Evolutionary conservation across 306 rosid genomes (phyloP), one percentile per base, ranked within the genome.

Genomic region (Erythrophleum fordii): DNA sequence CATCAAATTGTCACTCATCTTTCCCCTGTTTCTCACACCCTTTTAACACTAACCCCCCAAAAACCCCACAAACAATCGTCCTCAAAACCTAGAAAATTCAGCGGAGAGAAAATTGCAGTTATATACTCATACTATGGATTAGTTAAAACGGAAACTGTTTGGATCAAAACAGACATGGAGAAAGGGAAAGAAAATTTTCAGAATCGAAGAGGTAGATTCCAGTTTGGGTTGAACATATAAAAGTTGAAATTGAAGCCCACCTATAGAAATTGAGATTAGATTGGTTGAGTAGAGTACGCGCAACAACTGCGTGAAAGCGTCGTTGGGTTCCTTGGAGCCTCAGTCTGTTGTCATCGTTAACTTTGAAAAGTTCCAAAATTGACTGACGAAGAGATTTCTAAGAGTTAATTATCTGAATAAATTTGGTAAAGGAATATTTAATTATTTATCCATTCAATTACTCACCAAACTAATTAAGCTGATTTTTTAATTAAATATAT

Each of bases 1-100:
- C 99, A 93, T 95, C 93, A 95, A 83, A 88, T 95, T 90, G 62
- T 95, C 99, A 75, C 90, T 84, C 97, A 92, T 92, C 61, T 82
- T 82, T 61, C 10, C 81, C 17, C 20, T 8, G 25, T 35, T 39
- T 34, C 34, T 41, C 55, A 45, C 44, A 49, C 80, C 68, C 61
- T 53, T 28, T 49, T 14, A 62, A 13, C 67, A 23, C 8, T 62
- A 13, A 34, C 46, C 71, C 71, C 70, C 65, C 48, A 79, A 41
- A 29, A 68, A 49, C 51, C 25, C 20, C 31, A 55, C 42, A 49
- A 34, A 31, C 20, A 65, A 68, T 0, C 59, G 35, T 52, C 70
- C 55, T 41, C 25, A 20, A 41, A 82, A 17, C 74, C 52, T 75
- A 75, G 53, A 60, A 67, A 77, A 31, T 52, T 83, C 37, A 66